These are phyloP conservation scores for Tricholoma saponaceum DNA, from an alignment of 768 basidiomycete species.

Conservation along the genomic window DNA sequence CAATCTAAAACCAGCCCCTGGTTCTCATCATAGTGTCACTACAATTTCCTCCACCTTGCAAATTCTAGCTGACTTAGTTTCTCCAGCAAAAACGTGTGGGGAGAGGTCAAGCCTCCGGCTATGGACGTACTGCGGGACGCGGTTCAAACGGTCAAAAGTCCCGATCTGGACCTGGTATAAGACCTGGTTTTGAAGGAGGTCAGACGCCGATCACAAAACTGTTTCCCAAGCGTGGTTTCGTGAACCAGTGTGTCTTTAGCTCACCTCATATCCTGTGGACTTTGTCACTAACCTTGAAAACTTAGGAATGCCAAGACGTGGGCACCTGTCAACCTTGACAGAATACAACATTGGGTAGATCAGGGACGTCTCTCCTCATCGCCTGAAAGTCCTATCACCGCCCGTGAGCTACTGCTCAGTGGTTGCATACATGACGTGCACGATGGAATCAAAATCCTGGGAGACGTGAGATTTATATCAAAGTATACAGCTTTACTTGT, in stretches of 20 bases:
- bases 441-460: slow-evolving; percentile 90
- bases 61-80: slow-evolving; percentile 5
- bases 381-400: slow-evolving; percentile 82
- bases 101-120: slow-evolving; percentile 86
- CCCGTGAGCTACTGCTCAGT: slow-evolving; percentile 76
- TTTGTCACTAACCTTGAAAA: background rate
- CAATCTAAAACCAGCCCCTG: slow-evolving; percentile 65
- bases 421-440: slow-evolving; percentile 86
- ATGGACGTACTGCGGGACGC: slow-evolving; percentile 89
- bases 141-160: slow-evolving; percentile 97
- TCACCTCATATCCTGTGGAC: background rate
- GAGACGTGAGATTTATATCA: slow-evolving; percentile 52
- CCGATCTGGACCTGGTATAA: slow-evolving; percentile 82
- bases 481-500: background rate
- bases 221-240: slow-evolving; percentile 93
- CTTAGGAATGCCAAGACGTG: slow-evolving; percentile 69
- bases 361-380: slow-evolving; percentile 76
- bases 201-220: slow-evolving; percentile 90
- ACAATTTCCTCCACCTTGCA: background rate
- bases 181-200: slow-evolving; percentile 90
- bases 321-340: slow-evolving; percentile 82
- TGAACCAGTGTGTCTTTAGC: slow-evolving; percentile 71
- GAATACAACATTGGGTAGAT: slow-evolving; percentile 89
- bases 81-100: slow-evolving; percentile 90
- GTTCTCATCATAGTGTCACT: slow-evolving; percentile 64